phyloP scores from a whole-genome alignment of 2,329 filamentous ascomycete species.

The Purpureocillium takamizusanense region DNA sequence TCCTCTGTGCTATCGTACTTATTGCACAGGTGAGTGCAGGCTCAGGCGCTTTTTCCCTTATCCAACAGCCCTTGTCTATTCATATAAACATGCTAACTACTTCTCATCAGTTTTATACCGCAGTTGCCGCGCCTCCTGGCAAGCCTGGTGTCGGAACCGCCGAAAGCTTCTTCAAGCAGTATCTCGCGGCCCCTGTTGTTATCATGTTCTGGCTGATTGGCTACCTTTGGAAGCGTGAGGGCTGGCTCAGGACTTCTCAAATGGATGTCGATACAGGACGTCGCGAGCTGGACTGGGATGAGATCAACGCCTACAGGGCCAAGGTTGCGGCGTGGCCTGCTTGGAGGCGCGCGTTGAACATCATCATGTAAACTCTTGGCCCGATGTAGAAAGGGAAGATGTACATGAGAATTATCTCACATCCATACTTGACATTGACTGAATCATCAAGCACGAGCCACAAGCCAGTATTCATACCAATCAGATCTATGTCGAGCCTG shows the following conservation, averaged over 20 bases:
- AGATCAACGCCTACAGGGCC: constrained; percentile 36
- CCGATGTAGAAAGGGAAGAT: too few relatives aligned
- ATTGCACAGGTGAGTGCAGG: too few relatives aligned
- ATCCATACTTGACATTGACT: too few relatives aligned
- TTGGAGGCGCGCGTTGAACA: constrained; percentile 24
- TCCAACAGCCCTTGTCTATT: background rate
- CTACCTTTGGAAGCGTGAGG: constrained; percentile 56
- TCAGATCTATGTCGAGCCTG: too few relatives aligned
- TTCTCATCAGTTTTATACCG: constrained; percentile 33
- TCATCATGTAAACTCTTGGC: too few relatives aligned
- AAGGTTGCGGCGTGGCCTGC: too few relatives aligned
- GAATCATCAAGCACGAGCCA: too few relatives aligned
- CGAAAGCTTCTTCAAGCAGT: constrained; percentile 44
- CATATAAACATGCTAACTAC: constrained; percentile 1
- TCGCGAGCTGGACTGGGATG: constrained; percentile 55
- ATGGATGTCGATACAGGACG: constrained; percentile 61
- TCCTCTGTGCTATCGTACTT: background rate
- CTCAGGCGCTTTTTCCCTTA: too few relatives aligned
- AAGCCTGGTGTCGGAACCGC: constrained; percentile 24
- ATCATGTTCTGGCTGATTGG: constrained; percentile 45
- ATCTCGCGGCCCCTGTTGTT: constrained; percentile 44
- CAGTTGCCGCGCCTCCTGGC: constrained; percentile 26
- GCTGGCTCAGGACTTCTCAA: constrained; percentile 46
- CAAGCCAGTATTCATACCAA: too few relatives aligned
- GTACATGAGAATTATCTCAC: too few relatives aligned